Base-by-base conservation (phyloP, 495 filamentous ascomycete species). In the Penicillium herquei region DNA sequence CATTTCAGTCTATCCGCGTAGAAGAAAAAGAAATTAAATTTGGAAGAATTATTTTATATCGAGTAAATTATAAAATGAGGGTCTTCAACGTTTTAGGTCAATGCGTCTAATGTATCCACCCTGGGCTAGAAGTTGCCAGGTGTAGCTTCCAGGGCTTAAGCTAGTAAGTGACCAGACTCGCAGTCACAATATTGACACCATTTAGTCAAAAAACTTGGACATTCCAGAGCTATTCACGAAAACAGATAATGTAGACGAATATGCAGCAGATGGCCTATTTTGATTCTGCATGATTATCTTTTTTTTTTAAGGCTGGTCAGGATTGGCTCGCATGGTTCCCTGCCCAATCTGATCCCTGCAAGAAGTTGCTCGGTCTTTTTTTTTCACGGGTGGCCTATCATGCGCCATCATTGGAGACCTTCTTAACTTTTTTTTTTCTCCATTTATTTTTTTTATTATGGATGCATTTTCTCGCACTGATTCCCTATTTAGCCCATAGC, bases 171-270 rank as follows among this genome's bases (percentile, higher is more conserved):
- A n/a, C n/a, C n/a, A n/a, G n/a, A n/a, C n/a, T n/a, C n/a, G n/a
- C n/a, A n/a, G n/a, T n/a, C n/a, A n/a, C 21, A 26, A 26, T 2
- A 26, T 26, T 26, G 21, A 26, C 21, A 26, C 21, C 4, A 26
- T 26, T 26, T n/a, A n/a, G n/a, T n/a, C 21, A 26, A 26, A 26
- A 45, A 30, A 46, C 4, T 46, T 6, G 43, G 7, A 14, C n/a
- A 32, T 6, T 10, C 7, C 34, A 37, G 9, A 37, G 8, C 44
- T 7, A 11, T 10, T 30, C 44, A 47, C 55, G 37, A 58, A 58
- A 58, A 58, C 37, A 62, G 58, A 54, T 51, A 56, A 56, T 54
- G 44, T 44, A 60, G 49, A 52, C 56, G 60, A 63, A 39, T 32
- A 14, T 13, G 26, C 26, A 31, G 43, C 2, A 16, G 39, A 18